Conservation (phyloP, 73 alveolate species). For the Tetrahymena malaccensis region DNA sequence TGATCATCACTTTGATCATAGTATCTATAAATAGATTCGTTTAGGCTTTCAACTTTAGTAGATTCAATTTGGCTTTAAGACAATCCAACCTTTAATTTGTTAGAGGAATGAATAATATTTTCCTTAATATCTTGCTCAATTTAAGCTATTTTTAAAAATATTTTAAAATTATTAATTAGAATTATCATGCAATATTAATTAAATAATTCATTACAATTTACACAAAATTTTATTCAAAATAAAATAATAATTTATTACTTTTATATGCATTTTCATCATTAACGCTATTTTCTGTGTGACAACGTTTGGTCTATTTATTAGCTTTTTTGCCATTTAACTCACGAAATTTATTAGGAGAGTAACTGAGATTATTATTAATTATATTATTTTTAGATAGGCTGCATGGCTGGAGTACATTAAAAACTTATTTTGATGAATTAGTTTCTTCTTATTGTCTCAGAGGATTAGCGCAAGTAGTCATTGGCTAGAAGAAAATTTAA, state of each 20-base stretch:
- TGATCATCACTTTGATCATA: not conserved
- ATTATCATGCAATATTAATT: not conserved
- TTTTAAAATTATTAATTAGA: not conserved
- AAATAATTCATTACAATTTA: not conserved
- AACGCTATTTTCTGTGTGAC: not conserved
- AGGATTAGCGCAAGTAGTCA: not conserved
- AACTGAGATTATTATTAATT: not conserved
- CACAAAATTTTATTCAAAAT: not conserved
- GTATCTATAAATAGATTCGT: not conserved
- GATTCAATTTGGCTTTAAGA: not conserved
- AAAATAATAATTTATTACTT: not conserved
- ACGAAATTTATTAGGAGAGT: not conserved
- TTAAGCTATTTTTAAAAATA: not conserved
- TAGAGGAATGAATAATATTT: not conserved
- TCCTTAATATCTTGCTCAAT: not conserved
- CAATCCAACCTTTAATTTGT: not conserved
- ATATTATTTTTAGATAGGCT: not conserved
- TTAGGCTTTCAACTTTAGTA: not conserved
- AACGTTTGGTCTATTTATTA: not conserved
- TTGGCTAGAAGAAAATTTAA: not conserved
- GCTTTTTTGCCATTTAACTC: not conserved
- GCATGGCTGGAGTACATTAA: not conserved
- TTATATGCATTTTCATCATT: not conserved
- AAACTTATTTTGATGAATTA: not conserved
- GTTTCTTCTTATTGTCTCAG: not conserved